phyloP scores from a whole-genome alignment of 345 rosid species.

The Hibiscus mutabilis region DNA sequence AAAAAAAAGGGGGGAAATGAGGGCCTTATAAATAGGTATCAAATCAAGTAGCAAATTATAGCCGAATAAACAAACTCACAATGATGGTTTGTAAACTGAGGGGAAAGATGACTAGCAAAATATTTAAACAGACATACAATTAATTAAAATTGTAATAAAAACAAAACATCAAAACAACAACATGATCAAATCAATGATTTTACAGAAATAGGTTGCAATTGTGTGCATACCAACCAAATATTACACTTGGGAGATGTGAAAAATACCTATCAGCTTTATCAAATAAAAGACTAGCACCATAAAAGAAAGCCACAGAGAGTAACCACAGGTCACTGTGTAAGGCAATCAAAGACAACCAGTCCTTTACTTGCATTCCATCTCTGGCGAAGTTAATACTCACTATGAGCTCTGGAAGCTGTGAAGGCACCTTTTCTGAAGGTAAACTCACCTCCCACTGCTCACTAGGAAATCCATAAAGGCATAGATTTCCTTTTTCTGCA shows the following conservation, averaged over 20 bases:
- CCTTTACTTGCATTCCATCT: slow-evolving; percentile 65
- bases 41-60: too few relatives aligned
- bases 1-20: too few relatives aligned
- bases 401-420: slow-evolving; percentile 89
- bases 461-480: slow-evolving; percentile 19
- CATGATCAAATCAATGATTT: too few relatives aligned
- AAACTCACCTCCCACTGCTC: background rate
- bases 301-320: slow-evolving; percentile 38
- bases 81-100: too few relatives aligned
- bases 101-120: too few relatives aligned
- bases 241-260: background rate
- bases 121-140: too few relatives aligned
- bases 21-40: too few relatives aligned
- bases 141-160: background rate
- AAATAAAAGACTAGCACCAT: slow-evolving; percentile 61
- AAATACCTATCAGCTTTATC: slow-evolving; percentile 59
- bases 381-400: slow-evolving; percentile 90
- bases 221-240: background rate
- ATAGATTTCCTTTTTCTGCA: slow-evolving; percentile 23
- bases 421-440: slow-evolving; percentile 72
- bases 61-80: too few relatives aligned
- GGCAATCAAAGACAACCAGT: slow-evolving; percentile 15
- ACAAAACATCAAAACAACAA: too few relatives aligned
- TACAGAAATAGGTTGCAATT: background rate
- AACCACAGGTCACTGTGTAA: slow-evolving; percentile 25